phyloP scores from a whole-genome alignment of 2,329 filamentous ascomycete species.

The Aspergillus pseudonomiae region DNA sequence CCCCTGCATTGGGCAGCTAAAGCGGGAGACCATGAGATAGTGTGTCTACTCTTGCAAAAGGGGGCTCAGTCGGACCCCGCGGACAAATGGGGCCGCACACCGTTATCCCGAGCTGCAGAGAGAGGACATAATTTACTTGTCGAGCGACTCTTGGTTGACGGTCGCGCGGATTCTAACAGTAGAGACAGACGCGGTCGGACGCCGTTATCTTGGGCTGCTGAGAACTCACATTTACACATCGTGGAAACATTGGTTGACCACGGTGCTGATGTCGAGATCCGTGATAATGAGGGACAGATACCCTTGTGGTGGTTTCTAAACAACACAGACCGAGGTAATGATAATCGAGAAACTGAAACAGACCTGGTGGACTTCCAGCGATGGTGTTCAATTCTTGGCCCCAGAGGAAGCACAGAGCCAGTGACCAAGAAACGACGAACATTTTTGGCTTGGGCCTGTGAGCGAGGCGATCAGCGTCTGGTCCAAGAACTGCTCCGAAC shows the following conservation, averaged over 20 bases:
- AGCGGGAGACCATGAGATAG: conserved; percentile 11
- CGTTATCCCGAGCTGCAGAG: conserved; percentile 16
- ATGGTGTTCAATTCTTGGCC: conserved; percentile 13
- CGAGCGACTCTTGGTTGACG: too few species aligned
- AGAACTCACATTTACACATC: conserved; percentile 12
- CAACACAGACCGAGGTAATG: background rate
- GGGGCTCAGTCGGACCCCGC: conserved; percentile 7
- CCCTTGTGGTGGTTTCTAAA: conserved; percentile 20
- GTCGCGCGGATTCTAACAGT: too few species aligned
- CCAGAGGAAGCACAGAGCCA: conserved; percentile 13
- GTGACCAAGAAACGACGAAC: conserved; percentile 20
- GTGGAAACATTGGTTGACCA: conserved; percentile 6
- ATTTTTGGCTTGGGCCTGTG: conserved; percentile 21
- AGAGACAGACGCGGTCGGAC: conserved; percentile 13
- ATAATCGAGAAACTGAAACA: background rate
- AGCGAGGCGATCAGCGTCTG: conserved; percentile 13
- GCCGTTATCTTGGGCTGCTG: conserved; percentile 17
- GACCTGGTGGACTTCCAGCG: conserved; percentile 6
- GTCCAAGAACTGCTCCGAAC: conserved; percentile 15
- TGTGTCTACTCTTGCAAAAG: conserved; percentile 13
- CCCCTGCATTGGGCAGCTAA: conserved; percentile 20
- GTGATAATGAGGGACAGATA: conserved; percentile 17
- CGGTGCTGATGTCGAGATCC: conserved; percentile 17
- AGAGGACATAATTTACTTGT: too few species aligned
- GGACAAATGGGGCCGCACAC: conserved; percentile 14